Evolutionary conservation across 768 basidiomycete genomes (phyloP).

Genomic region (Hirschioporus abietinus): DNA sequence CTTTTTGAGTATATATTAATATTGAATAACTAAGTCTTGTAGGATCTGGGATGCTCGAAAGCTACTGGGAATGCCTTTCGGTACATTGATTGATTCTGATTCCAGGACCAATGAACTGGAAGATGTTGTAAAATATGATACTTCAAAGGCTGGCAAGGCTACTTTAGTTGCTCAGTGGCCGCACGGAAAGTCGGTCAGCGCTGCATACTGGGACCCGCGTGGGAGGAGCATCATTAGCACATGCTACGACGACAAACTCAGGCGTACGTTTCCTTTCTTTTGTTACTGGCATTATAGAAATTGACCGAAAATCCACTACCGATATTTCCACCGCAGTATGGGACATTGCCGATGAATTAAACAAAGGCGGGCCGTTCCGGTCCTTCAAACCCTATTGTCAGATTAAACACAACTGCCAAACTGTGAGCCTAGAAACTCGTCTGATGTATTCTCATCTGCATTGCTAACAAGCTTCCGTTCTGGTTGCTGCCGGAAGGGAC

Average conservation of each 20-base stretch:
- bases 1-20: background rate
- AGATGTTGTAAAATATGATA: constrained; percentile 41
- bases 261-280: constrained; percentile 43
- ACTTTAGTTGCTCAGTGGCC: constrained; percentile 57
- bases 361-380: constrained; percentile 44
- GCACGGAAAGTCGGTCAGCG: constrained; percentile 74
- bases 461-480: constrained; percentile 1
- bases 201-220: constrained; percentile 82
- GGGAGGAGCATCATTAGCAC: constrained; percentile 79
- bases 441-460: constrained; percentile 2
- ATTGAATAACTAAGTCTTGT: background rate
- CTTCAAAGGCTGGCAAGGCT: constrained; percentile 48
- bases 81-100: constrained; percentile 18
- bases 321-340: constrained; percentile 49
- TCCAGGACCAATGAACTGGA: constrained; percentile 28
- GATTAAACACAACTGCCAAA: constrained; percentile 74
- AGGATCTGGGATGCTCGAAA: constrained; percentile 83
- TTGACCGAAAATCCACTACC: background rate
- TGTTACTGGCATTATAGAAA: background rate
- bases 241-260: constrained; percentile 73
- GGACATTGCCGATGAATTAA: constrained; percentile 55
- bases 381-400: constrained; percentile 58
- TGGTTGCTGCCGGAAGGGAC: constrained; percentile 43
- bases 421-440: constrained; percentile 33
- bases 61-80: constrained; percentile 38